Conservation (phyloP, 106 monocot genomes). For the Agapanthus africanus region DNA sequence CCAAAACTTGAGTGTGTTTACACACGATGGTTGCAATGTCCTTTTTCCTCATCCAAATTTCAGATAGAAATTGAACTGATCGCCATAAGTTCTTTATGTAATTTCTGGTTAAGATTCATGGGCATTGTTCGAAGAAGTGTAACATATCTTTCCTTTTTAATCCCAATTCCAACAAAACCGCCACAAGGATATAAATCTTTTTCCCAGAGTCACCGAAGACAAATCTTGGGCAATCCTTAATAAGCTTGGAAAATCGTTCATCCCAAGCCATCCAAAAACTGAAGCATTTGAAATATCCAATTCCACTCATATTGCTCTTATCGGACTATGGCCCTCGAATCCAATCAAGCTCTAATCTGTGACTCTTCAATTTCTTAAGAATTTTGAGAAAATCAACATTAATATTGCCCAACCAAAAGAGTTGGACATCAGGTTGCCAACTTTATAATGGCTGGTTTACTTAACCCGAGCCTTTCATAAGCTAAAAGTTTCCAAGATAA, state of each 20-base stretch:
- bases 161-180: conserved; percentile 61
- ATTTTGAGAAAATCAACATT: conserved; percentile 41
- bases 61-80: conserved; percentile 51
- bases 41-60: conserved; percentile 44
- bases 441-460: conserved; percentile 51
- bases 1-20: conserved; percentile 42
- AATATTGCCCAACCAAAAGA: conserved; percentile 50
- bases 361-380: conserved; percentile 32
- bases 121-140: conserved; percentile 46
- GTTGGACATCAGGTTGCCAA: conserved; percentile 54
- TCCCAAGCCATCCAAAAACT: conserved; percentile 45
- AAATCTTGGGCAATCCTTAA: conserved; percentile 55
- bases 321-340: conserved; percentile 56
- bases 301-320: conserved; percentile 54
- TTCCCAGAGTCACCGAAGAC: conserved; percentile 80
- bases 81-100: conserved; percentile 44
- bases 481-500: conserved; percentile 37
- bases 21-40: conserved; percentile 40
- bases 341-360: conserved; percentile 51
- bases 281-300: conserved; percentile 42
- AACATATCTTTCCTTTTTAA: conserved; percentile 36
- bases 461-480: conserved; percentile 54
- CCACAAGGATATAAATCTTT: conserved; percentile 64
- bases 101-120: conserved; percentile 48
- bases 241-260: conserved; percentile 33